Base-by-base conservation (phyloP, 1,284 basidiomycete species). In the Pseudozyma sp. region DNA sequence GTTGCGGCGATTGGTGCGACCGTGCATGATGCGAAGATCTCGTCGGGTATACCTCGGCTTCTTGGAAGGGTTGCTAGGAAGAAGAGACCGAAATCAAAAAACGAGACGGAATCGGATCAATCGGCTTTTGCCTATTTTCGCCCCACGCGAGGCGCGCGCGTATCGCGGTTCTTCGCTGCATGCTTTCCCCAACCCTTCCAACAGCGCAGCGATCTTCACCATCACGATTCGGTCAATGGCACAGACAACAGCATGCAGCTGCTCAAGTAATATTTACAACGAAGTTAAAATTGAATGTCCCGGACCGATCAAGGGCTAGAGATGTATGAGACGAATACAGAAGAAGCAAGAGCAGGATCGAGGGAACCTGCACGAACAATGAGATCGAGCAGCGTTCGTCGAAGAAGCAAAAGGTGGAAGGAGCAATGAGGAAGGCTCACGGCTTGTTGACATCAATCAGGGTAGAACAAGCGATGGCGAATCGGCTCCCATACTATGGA, bases 231-330 rank as follows among this genome's bases (percentile, higher is more conserved):
- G 19, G 12, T 14, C 12, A 14, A 13, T 14, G 47, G 21, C 25
- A n/a, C 16, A 38, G 34, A 45, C 13, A 42, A 55, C 54, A 57
- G 38, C 16, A 36, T 25, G 51, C 44, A 25, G 13, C 35, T 18
- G 14, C 45, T 25, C 18, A 31, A 19, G n/a, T 48, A 62, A 63
- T 69, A 69, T 63, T 59, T 62, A 69, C 59, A 62, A 31, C 31
- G 59, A 62, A 62, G 40, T 34, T 50, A 48, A 55, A 55, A 55
- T 50, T 31, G 39, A 25, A 55, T 49, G 52, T 49, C 25, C 25
- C 25, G 14, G 31, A 11, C 21, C 38, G 6, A 59, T n/a, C 2
- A 21, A 16, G 18, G 12, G 34, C 47, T 34, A 42, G 2, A 35
- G n/a, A 31, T 49, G 45, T 19, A 39, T 42, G 31, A 16, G 11